Evolutionary conservation across 176 grass and related monocot species (phyloP), one percentile per base, ranked within the genome.

Genomic region (Secale cereale): DNA sequence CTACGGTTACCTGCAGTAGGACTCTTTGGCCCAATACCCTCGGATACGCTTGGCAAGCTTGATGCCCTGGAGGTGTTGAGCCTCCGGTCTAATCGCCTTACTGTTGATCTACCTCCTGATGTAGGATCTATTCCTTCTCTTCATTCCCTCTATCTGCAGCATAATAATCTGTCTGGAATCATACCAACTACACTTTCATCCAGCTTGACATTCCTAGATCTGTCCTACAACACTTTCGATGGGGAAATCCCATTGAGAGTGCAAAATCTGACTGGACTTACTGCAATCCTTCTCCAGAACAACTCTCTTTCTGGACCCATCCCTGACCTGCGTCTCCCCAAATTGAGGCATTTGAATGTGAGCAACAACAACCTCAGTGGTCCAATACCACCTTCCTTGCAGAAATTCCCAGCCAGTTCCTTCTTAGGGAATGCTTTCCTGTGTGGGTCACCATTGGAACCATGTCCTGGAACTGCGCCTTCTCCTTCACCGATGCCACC

Each of bases 331-430:
- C 90, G 85, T 84, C 89, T 99, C 56, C 94, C 90, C 27, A 94
- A 92, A 68, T 82, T 99, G 78, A 92, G 80, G 67, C 93, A 84
- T 85, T 91, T 99, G 79, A 99, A 99, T 93, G 70, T 99, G 88
- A 96, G 94, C 79, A 85, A 99, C 82, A 99, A 99, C 75, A 99
- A 99, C 45, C 89, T 99, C 15, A 96, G 93, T 76, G 97, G 97
- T 25, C 74, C 88, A 45, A 94, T 99, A 87, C 97, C 97, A 23
- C 50, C 78, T 71, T 93, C 97, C 31, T 83, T 99, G 71, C 86
- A 89, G 25, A 94, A 81, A 59, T 99, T 99, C 61, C 86, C 91
- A 48, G 33, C 61, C 16, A 87, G 85, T 46, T 96, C 93, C 39
- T 96, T 99, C 87, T 90, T 96, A 32, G 93, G 97, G 7, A 99